These are phyloP conservation scores for Ganoderma meredithae DNA, from an alignment of 1,284 basidiomycete species.

Conservation along the genomic window DNA sequence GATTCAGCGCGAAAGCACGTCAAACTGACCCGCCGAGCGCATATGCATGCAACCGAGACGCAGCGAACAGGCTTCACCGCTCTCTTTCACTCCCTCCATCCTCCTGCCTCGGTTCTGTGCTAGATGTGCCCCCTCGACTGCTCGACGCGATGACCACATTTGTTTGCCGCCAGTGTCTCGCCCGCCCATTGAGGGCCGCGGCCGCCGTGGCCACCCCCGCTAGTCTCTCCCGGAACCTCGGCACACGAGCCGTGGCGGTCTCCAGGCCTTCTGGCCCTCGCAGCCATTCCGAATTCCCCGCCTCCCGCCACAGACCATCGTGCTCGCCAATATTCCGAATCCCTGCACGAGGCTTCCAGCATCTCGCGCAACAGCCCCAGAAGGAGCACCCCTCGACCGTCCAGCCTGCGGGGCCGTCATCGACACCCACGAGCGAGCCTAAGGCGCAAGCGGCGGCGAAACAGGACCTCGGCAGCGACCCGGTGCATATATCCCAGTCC, in stretches of 20 bases:
- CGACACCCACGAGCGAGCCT: neutral
- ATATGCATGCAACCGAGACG: neutral
- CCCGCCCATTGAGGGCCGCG: constrained; percentile 14
- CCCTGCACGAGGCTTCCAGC: constrained; percentile 12
- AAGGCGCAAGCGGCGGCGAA: constrained; percentile 3
- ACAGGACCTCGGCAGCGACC: constrained; percentile 27
- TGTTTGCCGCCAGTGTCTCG: constrained; percentile 24
- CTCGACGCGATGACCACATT: constrained; percentile 16
- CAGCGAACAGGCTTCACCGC: neutral
- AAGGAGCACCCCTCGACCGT: constrained; percentile 10
- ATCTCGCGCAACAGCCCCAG: constrained; percentile 22
- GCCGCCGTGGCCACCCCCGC: constrained; percentile 1
- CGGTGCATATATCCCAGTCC: constrained; percentile 34
- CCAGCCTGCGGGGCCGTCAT: constrained; percentile 8
- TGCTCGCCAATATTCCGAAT: neutral
- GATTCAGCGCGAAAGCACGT: constrained; percentile 20
- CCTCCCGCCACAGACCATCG: neutral
- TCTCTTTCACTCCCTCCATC: neutral
- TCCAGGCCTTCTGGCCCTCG: neutral
- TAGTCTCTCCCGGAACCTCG: constrained; percentile 8
- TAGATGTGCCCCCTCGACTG: neutral
- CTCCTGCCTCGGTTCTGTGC: neutral
- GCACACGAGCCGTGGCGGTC: constrained; percentile 15
- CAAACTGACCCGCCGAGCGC: constrained; percentile 11
- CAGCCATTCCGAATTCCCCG: neutral